Conservation (phyloP, 2,329 filamentous ascomycete species). For the Fusarium setosum region DNA sequence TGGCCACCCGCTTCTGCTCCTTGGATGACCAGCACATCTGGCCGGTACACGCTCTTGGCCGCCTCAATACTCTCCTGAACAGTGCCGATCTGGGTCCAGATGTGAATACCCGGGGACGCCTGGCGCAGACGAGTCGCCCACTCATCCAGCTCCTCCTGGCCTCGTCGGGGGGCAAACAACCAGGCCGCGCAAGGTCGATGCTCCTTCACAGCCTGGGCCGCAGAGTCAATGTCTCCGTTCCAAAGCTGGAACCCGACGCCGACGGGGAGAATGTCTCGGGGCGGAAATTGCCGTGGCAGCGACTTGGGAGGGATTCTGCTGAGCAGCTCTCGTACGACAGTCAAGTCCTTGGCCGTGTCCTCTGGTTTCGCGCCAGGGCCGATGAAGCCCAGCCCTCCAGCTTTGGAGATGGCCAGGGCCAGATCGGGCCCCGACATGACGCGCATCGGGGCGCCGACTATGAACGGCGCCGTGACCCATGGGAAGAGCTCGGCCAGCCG, state of each 20-base stretch:
- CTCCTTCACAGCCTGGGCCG: constrained; percentile 44
- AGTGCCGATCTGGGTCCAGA: constrained; percentile 66
- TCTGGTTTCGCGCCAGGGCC: constrained; percentile 52
- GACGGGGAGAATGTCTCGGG: constrained; percentile 50
- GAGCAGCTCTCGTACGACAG: constrained; percentile 40
- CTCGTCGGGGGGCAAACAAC: constrained; percentile 53
- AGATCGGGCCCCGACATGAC: constrained; percentile 67
- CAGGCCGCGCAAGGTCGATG: constrained; percentile 55
- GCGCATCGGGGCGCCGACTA: constrained; percentile 76
- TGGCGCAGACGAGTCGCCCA: constrained; percentile 59
- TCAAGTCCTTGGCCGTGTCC: constrained; percentile 46
- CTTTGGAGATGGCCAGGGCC: constrained; percentile 73
- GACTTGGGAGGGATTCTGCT: constrained; percentile 13
- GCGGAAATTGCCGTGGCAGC: constrained; percentile 19
- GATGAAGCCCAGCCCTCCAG: constrained; percentile 73
- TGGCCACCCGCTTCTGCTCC: constrained; percentile 67
- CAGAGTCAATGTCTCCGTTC: constrained; percentile 52
- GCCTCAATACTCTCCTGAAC: constrained; percentile 59
- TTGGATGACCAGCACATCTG: constrained; percentile 64
- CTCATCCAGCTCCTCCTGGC: constrained; percentile 50
- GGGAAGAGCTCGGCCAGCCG: constrained; percentile 28
- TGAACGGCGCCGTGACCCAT: constrained; percentile 56
- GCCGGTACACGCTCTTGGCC: constrained; percentile 45
- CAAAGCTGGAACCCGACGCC: constrained; percentile 59
- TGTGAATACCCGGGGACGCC: constrained; percentile 53